Evolutionary conservation across 192 early-diverging fungal genomes (phyloP).

Genomic region (Coemansia sp.): DNA sequence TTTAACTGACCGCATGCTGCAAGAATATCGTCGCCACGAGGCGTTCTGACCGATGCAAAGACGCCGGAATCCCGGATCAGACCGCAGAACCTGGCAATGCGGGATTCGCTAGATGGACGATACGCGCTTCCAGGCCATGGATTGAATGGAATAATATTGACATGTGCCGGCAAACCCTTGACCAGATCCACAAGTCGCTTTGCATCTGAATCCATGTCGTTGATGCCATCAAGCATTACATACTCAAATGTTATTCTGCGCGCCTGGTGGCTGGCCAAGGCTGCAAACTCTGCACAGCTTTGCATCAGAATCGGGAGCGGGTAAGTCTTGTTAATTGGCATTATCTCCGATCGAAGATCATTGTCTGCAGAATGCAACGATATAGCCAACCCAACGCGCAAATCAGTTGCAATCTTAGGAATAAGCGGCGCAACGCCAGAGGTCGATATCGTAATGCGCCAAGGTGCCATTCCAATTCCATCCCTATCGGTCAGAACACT

Average conservation of each 20-base stretch:
- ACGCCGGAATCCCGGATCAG: constrained; percentile 55
- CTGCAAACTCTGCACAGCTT: constrained; percentile 67
- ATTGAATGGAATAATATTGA: constrained; percentile 85
- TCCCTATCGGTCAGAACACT: constrained; percentile 59
- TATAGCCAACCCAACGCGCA: constrained; percentile 73
- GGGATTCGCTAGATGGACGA: constrained; percentile 56
- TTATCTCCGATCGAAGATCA: constrained; percentile 70
- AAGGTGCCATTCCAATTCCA: constrained; percentile 65
- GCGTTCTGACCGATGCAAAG: constrained; percentile 62
- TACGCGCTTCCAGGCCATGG: constrained; percentile 82
- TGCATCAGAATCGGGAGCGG: constrained; percentile 69
- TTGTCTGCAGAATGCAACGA: constrained; percentile 86
- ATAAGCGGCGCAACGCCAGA: constrained; percentile 84
- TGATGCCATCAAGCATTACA: constrained; percentile 86
- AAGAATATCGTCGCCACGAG: constrained; percentile 74
- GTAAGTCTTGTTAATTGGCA: constrained; percentile 87
- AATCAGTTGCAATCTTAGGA: constrained; percentile 68
- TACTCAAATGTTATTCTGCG: constrained; percentile 89
- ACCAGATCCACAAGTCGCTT: constrained; percentile 65
- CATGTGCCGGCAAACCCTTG: constrained; percentile 67
- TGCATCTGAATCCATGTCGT: constrained; percentile 74
- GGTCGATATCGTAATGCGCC: constrained; percentile 82
- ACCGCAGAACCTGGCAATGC: constrained; percentile 61
- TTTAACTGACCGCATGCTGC: constrained; percentile 79
- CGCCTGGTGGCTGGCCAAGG: constrained; percentile 55